Evolutionary conservation across 768 basidiomycete species (phyloP), one percentile per base, ranked within the genome.

Genomic region (Kwoniella sp.): DNA sequence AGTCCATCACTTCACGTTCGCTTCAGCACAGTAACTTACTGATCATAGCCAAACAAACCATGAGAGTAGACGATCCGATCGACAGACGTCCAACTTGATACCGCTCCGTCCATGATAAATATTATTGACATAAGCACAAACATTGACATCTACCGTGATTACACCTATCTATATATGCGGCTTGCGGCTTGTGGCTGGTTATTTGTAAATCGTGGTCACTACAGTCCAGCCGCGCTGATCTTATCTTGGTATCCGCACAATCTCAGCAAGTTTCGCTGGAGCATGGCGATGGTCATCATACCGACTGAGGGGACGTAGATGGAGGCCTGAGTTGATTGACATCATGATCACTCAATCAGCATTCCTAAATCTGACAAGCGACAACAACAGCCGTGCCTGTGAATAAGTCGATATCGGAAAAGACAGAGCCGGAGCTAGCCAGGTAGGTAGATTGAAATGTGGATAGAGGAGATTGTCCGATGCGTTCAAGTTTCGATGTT

Each of bases 251-350:
- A 80, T 9, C 67, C 60, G 26, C 76, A 73, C 48, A 80, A 61
- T 28, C 79, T 69, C 29, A 80, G 68, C 90, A 99, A 77, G 79
- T 99, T 99, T 53, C 95, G 87, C 74, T 96, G 85, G n/a, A 99
- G 85, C 92, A 99, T 95, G 76, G 94, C 83, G 70, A 97, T 96
- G 1, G 96, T 99, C 63, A 96, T 90, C 82, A 95, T 96, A 22
- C 96, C 96, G n/a, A 99, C 92, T 4, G 92, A 89, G 9, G 95
- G 93, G 68, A 98, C 85, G 80, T 97, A 97, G 64, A 99, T 84
- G 15, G 93, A 92, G 12, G 93, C 94, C 93, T 93, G 63, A n/a
- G n/a, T n/a, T n/a, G n/a, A n/a, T 20, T 26, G 11, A 52, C 25
- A 26, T 9, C 50, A 8, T 12, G 15, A 52, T 11, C 11, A 11